Evolutionary conservation across 1,284 basidiomycete species (phyloP).

Genomic region (Trichosporon ovoides): DNA sequence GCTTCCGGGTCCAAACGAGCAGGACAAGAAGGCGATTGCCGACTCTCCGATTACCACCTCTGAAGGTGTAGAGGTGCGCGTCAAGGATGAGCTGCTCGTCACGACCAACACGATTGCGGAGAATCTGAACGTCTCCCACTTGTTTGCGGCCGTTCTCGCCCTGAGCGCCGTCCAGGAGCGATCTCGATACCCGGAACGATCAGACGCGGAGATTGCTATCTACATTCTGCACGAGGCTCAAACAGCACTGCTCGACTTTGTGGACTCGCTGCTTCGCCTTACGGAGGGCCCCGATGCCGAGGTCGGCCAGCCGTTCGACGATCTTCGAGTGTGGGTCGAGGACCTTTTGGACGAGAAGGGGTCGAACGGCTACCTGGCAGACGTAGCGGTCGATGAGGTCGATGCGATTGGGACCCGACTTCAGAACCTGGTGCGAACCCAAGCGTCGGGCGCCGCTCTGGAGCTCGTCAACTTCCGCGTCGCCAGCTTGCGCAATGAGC

Average conservation of each 20-base stretch:
- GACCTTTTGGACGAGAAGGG: conserved; percentile 32
- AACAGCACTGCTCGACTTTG: conserved; percentile 33
- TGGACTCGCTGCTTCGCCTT: conserved; percentile 31
- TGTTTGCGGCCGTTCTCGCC: conserved; percentile 36
- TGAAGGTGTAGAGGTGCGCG: conserved; percentile 29
- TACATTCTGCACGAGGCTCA: conserved; percentile 36
- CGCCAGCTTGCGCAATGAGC: conserved; percentile 28
- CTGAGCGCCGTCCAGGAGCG: conserved; percentile 35
- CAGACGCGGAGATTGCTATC: conserved; percentile 35
- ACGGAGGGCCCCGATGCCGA: conserved; percentile 26
- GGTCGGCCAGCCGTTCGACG: conserved; percentile 26
- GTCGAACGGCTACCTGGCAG: conserved; percentile 30
- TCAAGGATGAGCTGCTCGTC: conserved; percentile 35
- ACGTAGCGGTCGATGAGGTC: conserved; percentile 36
- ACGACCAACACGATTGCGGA: conserved; percentile 32
- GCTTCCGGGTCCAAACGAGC: conserved; percentile 32
- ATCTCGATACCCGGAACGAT: conserved; percentile 32
- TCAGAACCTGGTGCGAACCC: conserved; percentile 21
- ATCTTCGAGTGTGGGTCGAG: conserved; percentile 31
- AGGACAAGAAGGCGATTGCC: conserved; percentile 36
- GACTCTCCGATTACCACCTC: conserved; percentile 24
- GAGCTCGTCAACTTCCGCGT: conserved; percentile 38
- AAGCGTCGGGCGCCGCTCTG: conserved; percentile 25
- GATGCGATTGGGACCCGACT: conserved; percentile 31
- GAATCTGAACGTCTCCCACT: conserved; percentile 33